Evolutionary conservation across 441 rosid genomes (phyloP).

Genomic region (Capsella rubella): DNA sequence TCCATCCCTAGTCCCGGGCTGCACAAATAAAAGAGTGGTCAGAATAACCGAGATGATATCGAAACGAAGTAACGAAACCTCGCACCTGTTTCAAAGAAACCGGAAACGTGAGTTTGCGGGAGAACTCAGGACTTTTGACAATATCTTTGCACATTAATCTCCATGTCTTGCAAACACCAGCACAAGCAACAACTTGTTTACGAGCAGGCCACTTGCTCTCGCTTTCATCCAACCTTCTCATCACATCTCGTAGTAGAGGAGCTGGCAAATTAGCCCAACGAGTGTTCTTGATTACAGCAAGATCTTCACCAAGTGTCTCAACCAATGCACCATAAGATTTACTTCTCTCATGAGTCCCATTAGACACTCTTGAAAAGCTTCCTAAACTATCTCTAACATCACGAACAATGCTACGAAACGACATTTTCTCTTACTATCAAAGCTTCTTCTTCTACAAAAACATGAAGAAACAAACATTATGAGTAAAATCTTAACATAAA

Average conservation of each 20-base stretch:
- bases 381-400: constrained; percentile 87
- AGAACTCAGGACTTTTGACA: constrained; percentile 69
- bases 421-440: constrained; percentile 56
- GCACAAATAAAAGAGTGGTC: constrained; percentile 39
- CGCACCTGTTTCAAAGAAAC: constrained; percentile 88
- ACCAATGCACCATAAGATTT: constrained; percentile 67
- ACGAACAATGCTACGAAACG: constrained; percentile 81
- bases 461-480: constrained; percentile 50
- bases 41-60: not conserved
- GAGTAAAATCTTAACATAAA: not conserved
- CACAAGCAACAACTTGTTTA: constrained; percentile 35
- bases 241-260: constrained; percentile 73
- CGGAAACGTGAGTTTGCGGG: constrained; percentile 81
- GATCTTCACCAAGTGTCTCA: constrained; percentile 56
- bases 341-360: constrained; percentile 59
- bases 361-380: constrained; percentile 69
- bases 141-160: constrained; percentile 56
- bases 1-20: constrained; percentile 87
- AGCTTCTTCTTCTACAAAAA: constrained; percentile 72
- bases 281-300: constrained; percentile 55
- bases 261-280: constrained; percentile 91
- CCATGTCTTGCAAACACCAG: constrained; percentile 23
- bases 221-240: constrained; percentile 81
- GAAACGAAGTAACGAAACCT: not conserved
- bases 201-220: constrained; percentile 88